These are phyloP conservation scores for Xylariaceae sp. DNA, from an alignment of 2,329 filamentous ascomycete species.

Conservation along the genomic window DNA sequence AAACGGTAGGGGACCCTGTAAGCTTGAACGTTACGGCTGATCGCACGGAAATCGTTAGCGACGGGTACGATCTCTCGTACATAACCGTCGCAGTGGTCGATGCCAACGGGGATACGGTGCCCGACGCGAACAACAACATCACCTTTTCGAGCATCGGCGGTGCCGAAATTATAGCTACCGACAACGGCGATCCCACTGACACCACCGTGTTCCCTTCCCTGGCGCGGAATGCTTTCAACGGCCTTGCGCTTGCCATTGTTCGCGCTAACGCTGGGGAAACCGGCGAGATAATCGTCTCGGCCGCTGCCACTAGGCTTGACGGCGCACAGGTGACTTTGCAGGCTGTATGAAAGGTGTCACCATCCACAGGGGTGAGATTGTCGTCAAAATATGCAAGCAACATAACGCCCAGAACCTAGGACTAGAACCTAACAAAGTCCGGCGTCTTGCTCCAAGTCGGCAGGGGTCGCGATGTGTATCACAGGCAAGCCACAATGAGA, in stretches of 20 bases:
- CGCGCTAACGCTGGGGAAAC: not conserved
- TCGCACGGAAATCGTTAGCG: constrained; percentile 35
- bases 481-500: too few species aligned
- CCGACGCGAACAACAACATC: constrained; percentile 40
- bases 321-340: constrained; percentile 17
- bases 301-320: constrained; percentile 16
- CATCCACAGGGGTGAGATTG: too few species aligned
- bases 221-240: constrained; percentile 40
- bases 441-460: too few species aligned
- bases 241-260: constrained; percentile 41
- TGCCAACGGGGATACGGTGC: constrained; percentile 41
- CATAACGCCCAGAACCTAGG: too few species aligned
- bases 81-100: constrained; percentile 46
- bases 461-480: too few species aligned
- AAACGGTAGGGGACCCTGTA: constrained; percentile 41
- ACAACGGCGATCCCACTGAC: constrained; percentile 50
- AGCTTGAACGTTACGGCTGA: constrained; percentile 39
- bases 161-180: constrained; percentile 47
- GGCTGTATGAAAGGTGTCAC: too few species aligned
- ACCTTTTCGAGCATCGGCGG: constrained; percentile 43
- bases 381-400: too few species aligned
- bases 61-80: constrained; percentile 47
- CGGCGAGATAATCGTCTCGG: not conserved
- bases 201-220: constrained; percentile 40
- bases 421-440: too few species aligned